Percentiles rank a stretch among this genome's conserved stretches.
These are phyloP conservation scores for Neoboletus magnificus DNA, from an alignment of 768 basidiomycete species.

Conservation along the genomic window DNA sequence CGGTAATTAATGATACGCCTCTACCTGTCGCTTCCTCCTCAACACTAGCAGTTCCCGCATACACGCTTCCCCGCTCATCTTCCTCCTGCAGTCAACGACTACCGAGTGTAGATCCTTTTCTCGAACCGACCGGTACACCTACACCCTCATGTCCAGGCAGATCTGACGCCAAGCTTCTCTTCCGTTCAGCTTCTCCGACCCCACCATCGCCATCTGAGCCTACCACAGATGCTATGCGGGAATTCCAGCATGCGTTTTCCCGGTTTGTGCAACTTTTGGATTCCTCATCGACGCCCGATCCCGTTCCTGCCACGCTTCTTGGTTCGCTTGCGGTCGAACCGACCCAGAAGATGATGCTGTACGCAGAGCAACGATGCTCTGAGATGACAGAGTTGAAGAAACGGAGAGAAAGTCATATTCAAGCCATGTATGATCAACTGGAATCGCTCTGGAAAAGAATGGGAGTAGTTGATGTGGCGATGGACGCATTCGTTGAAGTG, in stretches of 20 bases:
- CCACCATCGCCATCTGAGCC: slow-evolving; percentile 10
- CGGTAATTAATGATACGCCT: slow-evolving; percentile 46
- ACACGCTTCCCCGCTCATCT: slow-evolving; percentile 44
- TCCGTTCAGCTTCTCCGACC: slow-evolving; percentile 25
- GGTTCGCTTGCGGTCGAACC: slow-evolving; percentile 62
- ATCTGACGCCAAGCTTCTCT: slow-evolving; percentile 35
- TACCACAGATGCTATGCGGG: slow-evolving; percentile 20
- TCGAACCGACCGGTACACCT: slow-evolving; percentile 38
- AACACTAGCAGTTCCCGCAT: slow-evolving; percentile 38
- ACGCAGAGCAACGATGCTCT: slow-evolving; percentile 56
- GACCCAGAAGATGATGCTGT: slow-evolving; percentile 65
- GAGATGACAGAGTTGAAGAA: slow-evolving; percentile 73
- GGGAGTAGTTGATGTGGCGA: slow-evolving; percentile 72
- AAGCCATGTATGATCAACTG: slow-evolving; percentile 90
- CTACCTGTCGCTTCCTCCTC: slow-evolving; percentile 32
- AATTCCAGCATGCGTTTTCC: slow-evolving; percentile 58
- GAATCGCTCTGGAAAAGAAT: slow-evolving; percentile 88
- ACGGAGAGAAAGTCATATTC: slow-evolving; percentile 78
- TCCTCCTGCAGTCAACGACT: slow-evolving; percentile 29
- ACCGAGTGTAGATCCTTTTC: slow-evolving; percentile 25
- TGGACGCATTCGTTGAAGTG: slow-evolving; percentile 90
- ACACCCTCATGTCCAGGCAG: slow-evolving; percentile 45
- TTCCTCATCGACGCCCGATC: slow-evolving; percentile 24
- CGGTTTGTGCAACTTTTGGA: slow-evolving; percentile 63
- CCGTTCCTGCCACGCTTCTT: slow-evolving; percentile 21